Evolutionary conservation across 768 basidiomycete species (phyloP), one percentile per base, ranked within the genome.

Genomic region (Kwoniella botswanensis): DNA sequence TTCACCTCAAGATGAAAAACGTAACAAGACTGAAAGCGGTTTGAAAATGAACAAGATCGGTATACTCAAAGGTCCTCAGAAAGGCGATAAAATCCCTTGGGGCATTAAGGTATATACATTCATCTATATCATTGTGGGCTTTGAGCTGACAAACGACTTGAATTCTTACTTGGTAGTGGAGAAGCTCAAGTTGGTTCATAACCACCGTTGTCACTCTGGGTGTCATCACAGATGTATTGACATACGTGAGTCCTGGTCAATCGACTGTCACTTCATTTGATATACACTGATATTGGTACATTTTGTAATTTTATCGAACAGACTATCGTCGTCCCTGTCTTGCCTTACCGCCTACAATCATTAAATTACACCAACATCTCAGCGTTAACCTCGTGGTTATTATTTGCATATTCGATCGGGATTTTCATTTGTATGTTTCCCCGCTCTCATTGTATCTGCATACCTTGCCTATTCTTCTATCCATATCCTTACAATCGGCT

Each of bases 291-390:
- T 35, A 35, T 9, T 35, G 35, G 35, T 35, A 35, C 35, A 7
- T 5, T 4, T 9, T 35, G 7, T 7, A 35, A 35, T 35, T 4
- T 35, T 35, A 35, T 35, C 7, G 35, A 35, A 5, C 56, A 80
- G 79, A 73, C 68, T 22, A 79, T 79, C 35, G 74, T 82, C 26
- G 75, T 82, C 9, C 80, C 80, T 9, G 74, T 82, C 46, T 43
- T 82, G 41, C 80, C 80, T 10, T 82, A 74, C 44, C 73, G 79
- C 3, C 68, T 80, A 5, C 72, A 78, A 62, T 63, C 68, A 1
- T 65, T 79, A 22, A 72, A 69, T 10, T 78, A 79, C 57, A 64
- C 35, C 46, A 74, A 78, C 56, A 70, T 82, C 44, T 76, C 80
- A 2, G 57, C 72, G 3, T 64, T 76, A 44, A 76, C 75, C 11